These are phyloP conservation scores for Sporothrix luriei DNA, from an alignment of 2,329 filamentous ascomycete species.

Conservation along the genomic window DNA sequence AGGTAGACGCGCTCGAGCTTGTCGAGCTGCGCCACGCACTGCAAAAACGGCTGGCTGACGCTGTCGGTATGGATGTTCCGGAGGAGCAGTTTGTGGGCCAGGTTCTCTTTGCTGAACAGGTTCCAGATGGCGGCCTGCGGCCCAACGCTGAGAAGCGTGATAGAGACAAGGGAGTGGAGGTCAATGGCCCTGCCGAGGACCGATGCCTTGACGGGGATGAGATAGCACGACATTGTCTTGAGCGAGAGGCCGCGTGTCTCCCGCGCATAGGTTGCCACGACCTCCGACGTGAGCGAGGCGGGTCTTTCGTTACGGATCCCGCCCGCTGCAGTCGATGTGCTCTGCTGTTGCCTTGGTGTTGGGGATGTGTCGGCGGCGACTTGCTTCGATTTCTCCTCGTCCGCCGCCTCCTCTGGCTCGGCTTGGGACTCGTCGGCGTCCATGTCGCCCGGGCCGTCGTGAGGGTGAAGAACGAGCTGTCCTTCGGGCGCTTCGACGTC, in stretches of 20 bases:
- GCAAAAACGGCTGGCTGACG: slow-evolving; percentile 45
- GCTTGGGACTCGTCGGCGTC: slow-evolving; percentile 20
- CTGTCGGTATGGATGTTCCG: slow-evolving; percentile 66
- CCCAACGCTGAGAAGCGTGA: slow-evolving; percentile 66
- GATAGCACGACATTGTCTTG: slow-evolving; percentile 57
- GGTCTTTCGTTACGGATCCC: slow-evolving; percentile 15
- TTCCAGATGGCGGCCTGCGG: slow-evolving; percentile 63
- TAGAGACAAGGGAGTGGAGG: slow-evolving; percentile 55
- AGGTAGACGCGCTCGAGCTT: slow-evolving; percentile 62
- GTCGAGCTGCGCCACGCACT: slow-evolving; percentile 51
- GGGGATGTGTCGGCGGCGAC: background rate
- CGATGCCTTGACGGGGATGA: slow-evolving; percentile 63
- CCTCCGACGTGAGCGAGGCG: background rate
- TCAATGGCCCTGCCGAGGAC: slow-evolving; percentile 61
- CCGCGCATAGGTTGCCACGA: slow-evolving; percentile 58
- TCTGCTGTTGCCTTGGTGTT: background rate
- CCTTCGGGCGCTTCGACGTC: slow-evolving; percentile 52
- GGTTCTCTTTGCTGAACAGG: slow-evolving; percentile 58
- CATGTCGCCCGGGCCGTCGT: slow-evolving; percentile 36
- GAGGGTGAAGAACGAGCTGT: slow-evolving; percentile 41
- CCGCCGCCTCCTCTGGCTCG: background rate
- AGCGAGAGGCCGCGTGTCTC: slow-evolving; percentile 61
- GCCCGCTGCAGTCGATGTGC: no score
- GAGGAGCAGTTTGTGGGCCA: slow-evolving; percentile 53
- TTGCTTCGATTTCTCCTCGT: background rate